Evolutionary conservation across 2,329 filamentous ascomycete species (phyloP), one percentile per base, ranked within the genome.

Genomic region (Aspergillus amoenus): DNA sequence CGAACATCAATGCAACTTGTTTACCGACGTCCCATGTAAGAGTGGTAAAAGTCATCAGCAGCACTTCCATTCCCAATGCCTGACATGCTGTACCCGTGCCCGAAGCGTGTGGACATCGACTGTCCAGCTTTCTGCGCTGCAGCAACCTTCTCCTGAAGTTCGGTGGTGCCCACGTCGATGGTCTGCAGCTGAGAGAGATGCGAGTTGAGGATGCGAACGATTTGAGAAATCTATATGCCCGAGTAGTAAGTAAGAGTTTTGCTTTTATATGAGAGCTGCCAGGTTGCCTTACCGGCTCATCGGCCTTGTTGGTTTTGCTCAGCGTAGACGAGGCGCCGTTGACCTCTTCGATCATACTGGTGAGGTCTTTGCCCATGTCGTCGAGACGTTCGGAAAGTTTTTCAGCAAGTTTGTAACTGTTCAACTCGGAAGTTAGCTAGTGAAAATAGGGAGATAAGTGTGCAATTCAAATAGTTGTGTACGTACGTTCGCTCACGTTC

Each of bases 321-420:
- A 99, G 79, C 22, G 88, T 91, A 54, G 90, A 84, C n/a, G 91
- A 94, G 61, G 95, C 93, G 65, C 88, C 86, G 72, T 99, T 99
- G 72, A 99, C 96, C 76, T 97, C 94, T 71, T 96, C 93, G 66
- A 99, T 96, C 92, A 99, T 97, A 77, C 91, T 93, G 47, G 86
- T 87, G 61, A 99, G 81, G 71, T 96, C 92, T 71, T 91, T 90
- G 70, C 91, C 92, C 86, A 97, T 95, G 66, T 96, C 92, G 57
- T 96, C 93, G 63, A 99, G 81, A 63, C 91, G 87, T 70, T 96
- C 91, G 11, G 91, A 91, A 63, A 97, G 83, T 75, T 91, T 94
- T 81, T 99, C 94, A 2, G 94, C 94, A 52, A 95, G 81, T 82
- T 96, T 95, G 79, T 97, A 87, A 32, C 82, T 85, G 64, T 50